Base-by-base conservation (phyloP, 2,329 filamentous ascomycete genomes). In the Cytospora chrysosperma region DNA sequence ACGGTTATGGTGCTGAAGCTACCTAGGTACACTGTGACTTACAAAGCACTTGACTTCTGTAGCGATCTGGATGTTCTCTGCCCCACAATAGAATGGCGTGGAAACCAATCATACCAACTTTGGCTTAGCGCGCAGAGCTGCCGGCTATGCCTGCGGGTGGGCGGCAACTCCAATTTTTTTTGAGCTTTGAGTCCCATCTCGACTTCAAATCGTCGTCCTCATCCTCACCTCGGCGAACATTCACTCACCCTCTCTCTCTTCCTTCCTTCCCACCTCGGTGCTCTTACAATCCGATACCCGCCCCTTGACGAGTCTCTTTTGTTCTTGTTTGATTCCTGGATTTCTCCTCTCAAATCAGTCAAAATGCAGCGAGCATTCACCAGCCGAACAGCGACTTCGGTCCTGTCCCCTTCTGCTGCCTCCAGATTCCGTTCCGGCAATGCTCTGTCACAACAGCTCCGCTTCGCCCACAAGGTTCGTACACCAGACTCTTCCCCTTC, bases 361-460 rank as follows among this genome's bases (percentile, higher is more conserved):
- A 91, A 79, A 76, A 99, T 99, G 95, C 95, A 99, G 87, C 92
- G 95, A 81, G 93, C 93, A 81, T 86, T 99, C 76, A 87, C 91
- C 76, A 92, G 91, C 72, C 85, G 87, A 77, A 83, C 90, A 74
- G 85, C 92, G 82, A 88, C 92, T 76, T 91, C 92, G 71, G 87
- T 89, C 83, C 87, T 94, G 72, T 89, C 88, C 69, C 85, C 89
- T 76, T 85, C 84, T 76, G 78, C 81, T 67, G 81, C 87, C 70
- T 80, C 81, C 72, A 86, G 85, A 75, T 83, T 88, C 77, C 87
- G 88, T 73, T 82, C 88, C 66, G 80, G 82, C 73, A 79, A 85
- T 73, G 84, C 86, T 72, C 78, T 92, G 72, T 83, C 92, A 72
- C 92, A 96, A 79, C 94, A 98, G 83, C 87, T 96, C 78, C 88